Percentiles rank a stretch among this genome's conserved stretches.
These are phyloP conservation scores for Orychophragmus violaceus DNA, from an alignment of 345 rosid species.

Conservation along the genomic window DNA sequence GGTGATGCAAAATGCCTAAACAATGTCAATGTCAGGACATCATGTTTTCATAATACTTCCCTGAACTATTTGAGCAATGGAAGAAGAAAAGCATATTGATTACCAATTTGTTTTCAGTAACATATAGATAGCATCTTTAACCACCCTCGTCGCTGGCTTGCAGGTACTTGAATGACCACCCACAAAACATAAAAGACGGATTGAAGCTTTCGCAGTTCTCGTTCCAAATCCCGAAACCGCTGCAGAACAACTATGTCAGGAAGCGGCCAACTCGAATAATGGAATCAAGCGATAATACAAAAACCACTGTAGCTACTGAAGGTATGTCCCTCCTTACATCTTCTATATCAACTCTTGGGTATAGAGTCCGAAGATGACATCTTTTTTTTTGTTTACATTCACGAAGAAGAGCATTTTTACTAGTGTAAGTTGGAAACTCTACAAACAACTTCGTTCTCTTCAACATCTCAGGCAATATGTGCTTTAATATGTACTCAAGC, in stretches of 20 bases:
- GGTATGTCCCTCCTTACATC: conserved; percentile 33
- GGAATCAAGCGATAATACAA: conserved; percentile 32
- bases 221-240: conserved; percentile 69
- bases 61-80: not conserved
- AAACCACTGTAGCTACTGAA: conserved; percentile 31
- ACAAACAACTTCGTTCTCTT: not conserved
- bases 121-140: not conserved
- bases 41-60: not conserved
- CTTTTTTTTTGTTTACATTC: not conserved
- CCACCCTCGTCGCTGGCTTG: not conserved
- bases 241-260: conserved; percentile 57
- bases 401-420: not conserved
- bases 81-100: too few relatives aligned
- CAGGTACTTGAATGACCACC: conserved; percentile 60
- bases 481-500: not conserved
- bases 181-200: conserved; percentile 39
- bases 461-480: not conserved
- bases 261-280: conserved; percentile 40
- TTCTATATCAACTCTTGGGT: not conserved
- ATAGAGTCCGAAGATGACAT: not conserved
- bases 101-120: not conserved
- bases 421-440: not conserved
- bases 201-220: conserved; percentile 57
- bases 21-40: not conserved
- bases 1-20: not conserved